Percentiles rank a stretch among this genome's conserved stretches.
Conservation (phyloP, 805 yeast genomes). For the Starmerella sp. region DNA sequence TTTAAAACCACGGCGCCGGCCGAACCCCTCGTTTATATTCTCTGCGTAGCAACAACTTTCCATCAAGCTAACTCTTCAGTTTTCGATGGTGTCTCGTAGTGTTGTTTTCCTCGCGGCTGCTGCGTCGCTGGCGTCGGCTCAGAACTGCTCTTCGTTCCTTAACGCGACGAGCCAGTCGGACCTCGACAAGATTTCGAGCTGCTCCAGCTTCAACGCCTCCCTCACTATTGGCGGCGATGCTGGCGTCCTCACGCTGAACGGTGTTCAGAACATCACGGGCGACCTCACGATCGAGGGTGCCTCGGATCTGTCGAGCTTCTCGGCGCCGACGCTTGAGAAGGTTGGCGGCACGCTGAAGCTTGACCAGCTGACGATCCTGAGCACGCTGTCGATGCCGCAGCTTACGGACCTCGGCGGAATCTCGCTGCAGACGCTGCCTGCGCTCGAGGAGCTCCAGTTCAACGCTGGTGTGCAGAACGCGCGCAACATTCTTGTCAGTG, state of each 20-base stretch:
- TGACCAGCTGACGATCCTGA: constrained; percentile 52
- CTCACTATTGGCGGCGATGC: constrained; percentile 59
- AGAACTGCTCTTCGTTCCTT: constrained; percentile 32
- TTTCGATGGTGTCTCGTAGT: constrained; percentile 12
- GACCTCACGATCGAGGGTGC: constrained; percentile 57
- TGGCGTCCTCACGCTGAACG: constrained; percentile 42
- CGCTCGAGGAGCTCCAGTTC: constrained; percentile 60
- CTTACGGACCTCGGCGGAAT: constrained; percentile 75
- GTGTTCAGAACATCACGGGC: constrained; percentile 70
- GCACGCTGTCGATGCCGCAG: constrained; percentile 60
- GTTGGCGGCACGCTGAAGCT: constrained; percentile 63
- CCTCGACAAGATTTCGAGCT: constrained; percentile 58
- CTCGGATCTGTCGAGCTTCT: constrained; percentile 46
- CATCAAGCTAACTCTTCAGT: neutral
- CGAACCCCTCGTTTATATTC: neutral
- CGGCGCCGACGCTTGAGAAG: constrained; percentile 68
- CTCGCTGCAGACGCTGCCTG: constrained; percentile 75
- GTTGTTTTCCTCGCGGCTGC: constrained; percentile 17
- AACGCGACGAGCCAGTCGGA: constrained; percentile 76
- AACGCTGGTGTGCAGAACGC: constrained; percentile 61
- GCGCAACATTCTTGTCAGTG: constrained; percentile 44
- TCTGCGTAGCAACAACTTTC: neutral
- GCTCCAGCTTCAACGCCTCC: constrained; percentile 74
- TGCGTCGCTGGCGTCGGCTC: constrained; percentile 14
- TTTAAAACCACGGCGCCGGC: constrained; percentile 12